These are phyloP conservation scores for Podaxis rugospora DNA, from an alignment of 768 basidiomycete genomes.

Conservation along the genomic window DNA sequence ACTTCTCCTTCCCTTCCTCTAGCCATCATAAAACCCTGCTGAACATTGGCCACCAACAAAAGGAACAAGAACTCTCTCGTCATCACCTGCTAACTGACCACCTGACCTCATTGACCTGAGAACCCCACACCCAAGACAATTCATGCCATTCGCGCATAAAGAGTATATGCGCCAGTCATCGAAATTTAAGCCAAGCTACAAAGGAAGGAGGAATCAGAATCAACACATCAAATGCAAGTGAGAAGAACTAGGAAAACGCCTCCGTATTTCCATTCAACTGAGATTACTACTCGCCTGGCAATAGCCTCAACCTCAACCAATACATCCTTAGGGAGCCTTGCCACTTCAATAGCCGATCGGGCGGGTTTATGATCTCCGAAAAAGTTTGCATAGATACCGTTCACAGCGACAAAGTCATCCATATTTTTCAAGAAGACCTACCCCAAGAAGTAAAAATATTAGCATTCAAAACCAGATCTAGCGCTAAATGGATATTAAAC, in stretches of 20 bases:
- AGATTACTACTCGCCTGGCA: constrained; percentile 50
- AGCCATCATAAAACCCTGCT: not conserved
- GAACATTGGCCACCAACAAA: not conserved
- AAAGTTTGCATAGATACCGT: constrained; percentile 75
- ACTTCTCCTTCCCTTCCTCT: not conserved
- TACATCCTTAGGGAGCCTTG: constrained; percentile 85
- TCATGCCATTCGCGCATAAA: not conserved
- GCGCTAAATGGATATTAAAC: not conserved
- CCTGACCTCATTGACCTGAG: not conserved
- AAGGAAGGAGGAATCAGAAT: not conserved
- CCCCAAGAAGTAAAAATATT: not conserved
- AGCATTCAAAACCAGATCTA: not conserved
- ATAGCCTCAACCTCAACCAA: constrained; percentile 91
- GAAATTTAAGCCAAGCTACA: not conserved
- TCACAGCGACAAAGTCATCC: constrained; percentile 84
- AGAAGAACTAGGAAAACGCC: not conserved
- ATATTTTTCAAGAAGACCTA: constrained; percentile 92
- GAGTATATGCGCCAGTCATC: not conserved
- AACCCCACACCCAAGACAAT: not conserved
- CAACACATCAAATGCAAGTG: not conserved
- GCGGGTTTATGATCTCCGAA: constrained; percentile 94
- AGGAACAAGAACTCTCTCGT: not conserved
- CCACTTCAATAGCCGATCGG: constrained; percentile 86
- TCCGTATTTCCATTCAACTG: not conserved
- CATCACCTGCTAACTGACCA: not conserved